Evolutionary conservation across 106 monocot species (phyloP).

Genomic region (Dendrobium chrysotoxum): DNA sequence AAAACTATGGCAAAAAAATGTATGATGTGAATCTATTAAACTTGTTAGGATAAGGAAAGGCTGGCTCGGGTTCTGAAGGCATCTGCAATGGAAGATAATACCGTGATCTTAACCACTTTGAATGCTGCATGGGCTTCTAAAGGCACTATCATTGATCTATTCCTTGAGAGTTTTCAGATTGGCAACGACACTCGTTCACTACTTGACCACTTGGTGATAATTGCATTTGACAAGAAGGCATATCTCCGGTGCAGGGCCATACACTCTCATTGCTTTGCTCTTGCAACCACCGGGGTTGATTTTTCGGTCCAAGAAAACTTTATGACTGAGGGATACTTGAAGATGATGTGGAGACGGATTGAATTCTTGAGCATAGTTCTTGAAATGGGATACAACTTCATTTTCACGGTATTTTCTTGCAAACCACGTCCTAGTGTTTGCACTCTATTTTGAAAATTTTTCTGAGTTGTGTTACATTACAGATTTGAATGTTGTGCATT

Average conservation of each 20-base stretch:
- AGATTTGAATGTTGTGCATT: too few relatives aligned
- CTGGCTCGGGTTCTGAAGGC: conserved; percentile 38
- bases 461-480: too few relatives aligned
- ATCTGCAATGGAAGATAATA: conserved; percentile 49
- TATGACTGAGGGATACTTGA: conserved; percentile 55
- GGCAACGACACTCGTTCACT: conserved; percentile 42
- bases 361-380: conserved; percentile 53
- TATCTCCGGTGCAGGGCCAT: conserved; percentile 43
- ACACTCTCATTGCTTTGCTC: conserved; percentile 49
- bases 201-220: conserved; percentile 55
- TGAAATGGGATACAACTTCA: conserved; percentile 64
- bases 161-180: conserved; percentile 52
- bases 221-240: conserved; percentile 47
- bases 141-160: conserved; percentile 49
- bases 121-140: conserved; percentile 64
- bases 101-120: conserved; percentile 57
- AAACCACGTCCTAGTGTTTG: neutral
- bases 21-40: neutral
- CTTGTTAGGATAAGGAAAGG: conserved; percentile 40
- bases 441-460: neutral
- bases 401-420: conserved; percentile 48
- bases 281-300: conserved; percentile 41
- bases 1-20: neutral
- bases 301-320: conserved; percentile 59
- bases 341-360: conserved; percentile 72